Percentiles rank a stretch among this genome's conserved stretches.
These are phyloP conservation scores for Phaffia australis DNA, from an alignment of 768 basidiomycete genomes.

Conservation along the genomic window DNA sequence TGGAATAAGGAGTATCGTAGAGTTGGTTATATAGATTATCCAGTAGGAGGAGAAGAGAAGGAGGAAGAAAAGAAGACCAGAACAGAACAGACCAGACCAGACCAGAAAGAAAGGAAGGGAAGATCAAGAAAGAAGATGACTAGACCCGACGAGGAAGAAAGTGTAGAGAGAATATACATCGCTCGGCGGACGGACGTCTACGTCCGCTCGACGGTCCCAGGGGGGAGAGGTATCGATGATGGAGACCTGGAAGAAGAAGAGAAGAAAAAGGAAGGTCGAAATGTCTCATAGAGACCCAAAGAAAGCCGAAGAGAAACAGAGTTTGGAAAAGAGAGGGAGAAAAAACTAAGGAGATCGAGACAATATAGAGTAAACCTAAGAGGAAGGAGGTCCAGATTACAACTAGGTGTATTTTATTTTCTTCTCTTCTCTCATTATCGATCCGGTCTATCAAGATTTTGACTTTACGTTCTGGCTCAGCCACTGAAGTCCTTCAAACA, in stretches of 20 bases:
- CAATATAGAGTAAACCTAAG: not conserved
- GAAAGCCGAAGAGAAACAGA: too few species aligned
- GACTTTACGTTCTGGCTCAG: slow-evolving; percentile 24
- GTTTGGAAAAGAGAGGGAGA: not conserved
- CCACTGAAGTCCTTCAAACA: slow-evolving; percentile 63
- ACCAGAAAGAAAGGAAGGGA: not conserved
- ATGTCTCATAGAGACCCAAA: not conserved
- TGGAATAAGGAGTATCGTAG: not conserved
- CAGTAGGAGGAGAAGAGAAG: not conserved
- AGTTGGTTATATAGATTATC: too few species aligned
- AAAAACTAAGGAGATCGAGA: not conserved
- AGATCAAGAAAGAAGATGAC: too few species aligned
- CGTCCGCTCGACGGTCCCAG: not conserved
- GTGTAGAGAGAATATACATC: too few species aligned
- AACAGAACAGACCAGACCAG: not conserved
- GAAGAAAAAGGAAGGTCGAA: not conserved
- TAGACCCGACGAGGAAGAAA: too few species aligned
- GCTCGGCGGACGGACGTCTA: not conserved
- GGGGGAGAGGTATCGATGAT: not conserved
- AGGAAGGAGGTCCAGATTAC: not conserved
- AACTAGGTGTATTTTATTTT: not conserved
- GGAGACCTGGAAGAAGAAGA: not conserved
- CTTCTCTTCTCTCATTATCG: not conserved
- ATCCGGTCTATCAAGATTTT: not conserved
- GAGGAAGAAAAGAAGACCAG: not conserved